Conservation (phyloP, 1,139 yeast genomes). For the Suhomyces ambrosiae region DNA sequence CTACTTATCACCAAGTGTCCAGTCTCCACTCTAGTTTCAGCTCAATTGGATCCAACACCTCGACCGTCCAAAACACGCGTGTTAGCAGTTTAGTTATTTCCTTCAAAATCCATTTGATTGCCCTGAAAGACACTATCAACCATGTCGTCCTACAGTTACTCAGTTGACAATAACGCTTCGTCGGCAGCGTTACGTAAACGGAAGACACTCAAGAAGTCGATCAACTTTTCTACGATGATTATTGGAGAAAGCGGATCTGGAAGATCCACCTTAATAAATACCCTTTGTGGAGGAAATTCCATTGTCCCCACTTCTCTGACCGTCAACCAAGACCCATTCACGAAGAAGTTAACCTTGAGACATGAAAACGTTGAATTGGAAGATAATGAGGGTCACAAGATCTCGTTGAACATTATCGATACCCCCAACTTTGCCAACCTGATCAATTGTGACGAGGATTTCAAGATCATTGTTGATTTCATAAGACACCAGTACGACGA, state of each 20-base stretch:
- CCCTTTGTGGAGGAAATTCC: constrained; percentile 78
- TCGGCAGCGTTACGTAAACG: constrained; percentile 51
- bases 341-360: constrained; percentile 45
- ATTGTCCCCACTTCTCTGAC: constrained; percentile 38
- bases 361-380: constrained; percentile 54
- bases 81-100: no score
- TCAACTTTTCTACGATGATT: constrained; percentile 57
- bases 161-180: constrained; percentile 21
- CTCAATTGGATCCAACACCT: not conserved
- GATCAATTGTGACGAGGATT: constrained; percentile 48
- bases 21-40: not conserved
- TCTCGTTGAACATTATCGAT: constrained; percentile 49
- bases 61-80: no score
- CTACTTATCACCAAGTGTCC: not conserved
- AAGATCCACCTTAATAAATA: constrained; percentile 62
- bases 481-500: constrained; percentile 54
- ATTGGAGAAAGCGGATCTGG: constrained; percentile 66
- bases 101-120: no score
- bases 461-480: constrained; percentile 49
- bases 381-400: constrained; percentile 54
- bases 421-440: constrained; percentile 84
- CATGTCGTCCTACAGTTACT: constrained; percentile 17
- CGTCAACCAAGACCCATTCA: constrained; percentile 44
- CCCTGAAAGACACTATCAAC: no score
- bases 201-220: constrained; percentile 57